phyloP scores from a whole-genome alignment of 192 early-diverging fungal genomes.

The Entomortierella lignicola region DNA sequence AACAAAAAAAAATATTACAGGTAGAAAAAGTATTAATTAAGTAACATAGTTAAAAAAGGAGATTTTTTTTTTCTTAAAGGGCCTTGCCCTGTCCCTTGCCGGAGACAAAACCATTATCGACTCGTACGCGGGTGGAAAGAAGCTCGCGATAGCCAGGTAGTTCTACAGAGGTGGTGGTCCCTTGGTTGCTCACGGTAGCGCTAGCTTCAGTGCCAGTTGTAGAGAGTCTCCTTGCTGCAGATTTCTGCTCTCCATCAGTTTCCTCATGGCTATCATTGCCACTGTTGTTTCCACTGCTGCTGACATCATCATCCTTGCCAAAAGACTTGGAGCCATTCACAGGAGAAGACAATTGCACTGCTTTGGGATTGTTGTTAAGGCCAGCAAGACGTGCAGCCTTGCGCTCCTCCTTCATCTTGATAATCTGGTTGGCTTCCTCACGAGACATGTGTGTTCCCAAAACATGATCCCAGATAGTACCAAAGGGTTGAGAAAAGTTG shows the following conservation, averaged over 20 bases:
- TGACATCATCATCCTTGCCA: slow-evolving; percentile 43
- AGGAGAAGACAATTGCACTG: not conserved
- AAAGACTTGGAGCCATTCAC: slow-evolving; percentile 20
- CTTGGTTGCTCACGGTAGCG: not conserved
- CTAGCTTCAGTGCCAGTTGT: slow-evolving; percentile 1
- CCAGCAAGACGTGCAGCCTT: slow-evolving; percentile 44
- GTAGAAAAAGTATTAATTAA: not conserved
- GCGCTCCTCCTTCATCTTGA: slow-evolving; percentile 52
- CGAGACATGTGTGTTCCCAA: slow-evolving; percentile 71
- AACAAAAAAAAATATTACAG: not conserved
- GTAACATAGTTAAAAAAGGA: not conserved
- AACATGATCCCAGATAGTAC: slow-evolving; percentile 82
- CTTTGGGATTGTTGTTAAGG: not conserved
- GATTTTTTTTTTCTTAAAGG: slow-evolving; percentile 8
- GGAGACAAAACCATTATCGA: slow-evolving; percentile 49
- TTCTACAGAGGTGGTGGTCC: slow-evolving; percentile 25
- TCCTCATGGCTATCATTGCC: slow-evolving; percentile 53
- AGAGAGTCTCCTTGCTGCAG: not conserved
- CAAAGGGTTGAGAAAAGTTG: slow-evolving; percentile 79
- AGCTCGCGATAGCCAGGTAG: slow-evolving; percentile 35
- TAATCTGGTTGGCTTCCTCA: slow-evolving; percentile 52
- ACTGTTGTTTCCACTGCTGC: slow-evolving; percentile 53
- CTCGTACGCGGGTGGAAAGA: slow-evolving; percentile 32
- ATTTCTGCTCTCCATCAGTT: slow-evolving; percentile 15
- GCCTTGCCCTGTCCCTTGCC: slow-evolving; percentile 55